Base-by-base conservation (phyloP, 352 stramenopile species). In the Thalassiosira delicatula region DNA sequence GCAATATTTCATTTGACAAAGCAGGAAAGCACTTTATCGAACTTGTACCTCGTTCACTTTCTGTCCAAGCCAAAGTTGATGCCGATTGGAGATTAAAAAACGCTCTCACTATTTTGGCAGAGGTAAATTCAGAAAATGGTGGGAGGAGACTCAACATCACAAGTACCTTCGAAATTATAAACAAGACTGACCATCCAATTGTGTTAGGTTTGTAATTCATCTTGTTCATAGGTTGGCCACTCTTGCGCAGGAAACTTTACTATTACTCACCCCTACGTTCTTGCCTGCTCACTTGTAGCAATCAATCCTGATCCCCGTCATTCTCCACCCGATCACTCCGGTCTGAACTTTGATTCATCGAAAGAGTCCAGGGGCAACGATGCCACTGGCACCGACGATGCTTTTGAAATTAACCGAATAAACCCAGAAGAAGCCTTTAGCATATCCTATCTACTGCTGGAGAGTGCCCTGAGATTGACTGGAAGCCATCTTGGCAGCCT, bases 1-100 rank as follows among this genome's bases (percentile, higher is more conserved):
- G 81, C 23, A 81, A 74, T 30, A 79, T 96, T 11, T 92, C 84
- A 37, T 85, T 94, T 17, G 91, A 96, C 71, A 87, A 88, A 60
- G 86, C 91, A 63, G 92, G 93, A 56, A 86, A 86, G 35, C 81
- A 86, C 19, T 96, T 95, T 57, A 35, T 92, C 40, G 70, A 78
- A 46, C 42, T 95, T 35, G 68, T 81, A 12, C 89, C 93, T 63
- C 85, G 89, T 25, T 92, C 85, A 33, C 68, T 78, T 25, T 59
- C 79, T 77, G 69, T 94, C 32, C 61, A 84, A 29, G 42, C 76
- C 21, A 92, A 94, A 81, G 71, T 91, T 29, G 56, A 46, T 46
- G 35, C 88, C 63, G 92, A 96, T 73, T 95, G 91, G 88, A 71
- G 89, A 51, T 65, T 96, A n/a, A 76, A 82, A 67, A 95, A 95